Evolutionary conservation across 2,329 filamentous ascomycete genomes (phyloP).

Genomic region (Nemania diffusa): DNA sequence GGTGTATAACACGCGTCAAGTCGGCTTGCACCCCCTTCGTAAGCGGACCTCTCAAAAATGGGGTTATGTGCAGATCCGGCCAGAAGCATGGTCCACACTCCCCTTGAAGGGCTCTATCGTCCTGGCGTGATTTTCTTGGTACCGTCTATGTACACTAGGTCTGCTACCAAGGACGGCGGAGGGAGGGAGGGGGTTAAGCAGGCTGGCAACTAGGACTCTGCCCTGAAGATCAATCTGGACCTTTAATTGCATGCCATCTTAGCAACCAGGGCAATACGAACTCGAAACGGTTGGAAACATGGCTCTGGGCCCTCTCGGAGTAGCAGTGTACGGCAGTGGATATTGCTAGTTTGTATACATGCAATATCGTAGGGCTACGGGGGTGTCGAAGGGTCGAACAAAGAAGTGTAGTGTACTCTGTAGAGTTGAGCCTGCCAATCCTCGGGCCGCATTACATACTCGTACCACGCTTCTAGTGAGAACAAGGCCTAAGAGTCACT

Average conservation of each 20-base stretch:
- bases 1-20: conserved; percentile 29
- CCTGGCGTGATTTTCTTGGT: conserved; percentile 20
- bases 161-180: conserved; percentile 24
- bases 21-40: conserved; percentile 32
- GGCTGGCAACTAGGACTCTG: conserved; percentile 7
- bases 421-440: not conserved
- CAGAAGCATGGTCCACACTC: conserved; percentile 26
- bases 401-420: too few relatives aligned
- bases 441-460: conserved; percentile 15
- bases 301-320: conserved; percentile 30
- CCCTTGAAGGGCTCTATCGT: conserved; percentile 8
- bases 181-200: conserved; percentile 16
- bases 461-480: conserved; percentile 19
- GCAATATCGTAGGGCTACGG: conserved; percentile 17
- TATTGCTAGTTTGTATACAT: conserved; percentile 19
- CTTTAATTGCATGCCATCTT: conserved; percentile 15
- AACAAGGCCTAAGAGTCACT: conserved; percentile 1
- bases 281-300: conserved; percentile 26
- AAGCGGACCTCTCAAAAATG: conserved; percentile 23
- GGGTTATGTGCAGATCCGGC: conserved; percentile 25
- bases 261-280: conserved; percentile 21
- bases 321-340: conserved; percentile 13
- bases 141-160: conserved; percentile 8
- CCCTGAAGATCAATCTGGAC: conserved; percentile 10
- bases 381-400: conserved; percentile 2